Base-by-base conservation (phyloP, 305 asterid species). In the Ajuga reptans region DNA sequence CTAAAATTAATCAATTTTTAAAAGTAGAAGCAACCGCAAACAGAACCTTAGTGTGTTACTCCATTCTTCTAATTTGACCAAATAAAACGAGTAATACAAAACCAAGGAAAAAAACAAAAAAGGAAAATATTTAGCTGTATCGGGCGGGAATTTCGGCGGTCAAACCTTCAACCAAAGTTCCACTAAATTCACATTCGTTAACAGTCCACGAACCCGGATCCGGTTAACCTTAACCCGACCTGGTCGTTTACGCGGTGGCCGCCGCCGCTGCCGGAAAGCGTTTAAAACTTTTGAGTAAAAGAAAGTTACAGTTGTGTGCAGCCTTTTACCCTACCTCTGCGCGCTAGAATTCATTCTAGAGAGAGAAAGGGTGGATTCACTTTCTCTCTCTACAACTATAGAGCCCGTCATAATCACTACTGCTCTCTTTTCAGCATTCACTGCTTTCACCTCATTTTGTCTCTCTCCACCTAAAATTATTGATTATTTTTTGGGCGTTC, bases 91-190 rank as follows among this genome's bases (percentile, higher is more conserved):
- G n/a, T n/a, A n/a, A n/a, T n/a, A n/a, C n/a, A n/a, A n/a, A n/a
- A 39, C 11, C 11, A 39, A 39, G 1, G 14, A 14, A 58, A 33
- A 58, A n/a, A 1, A 41, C 4, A 59, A 10, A 59, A 53, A 46
- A 9, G 27, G 49, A 43, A 33, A 31, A 49, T 59, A 12, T 36
- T 39, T 74, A 55, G 83, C 73, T 71, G 83, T 62, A 55, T 61
- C 75, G 69, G 69, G 79, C 80, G 77, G 76, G 76, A 69, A 69
- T 67, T 75, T 56, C 80, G 81, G 79, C 72, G 74, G 81, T 66
- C 79, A 76, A 62, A 69, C 43, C 33, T 46, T 21, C 27, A 21
- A 21, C 27, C 27, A 21, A n/a, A n/a, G 27, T 21, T 2, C 1
- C 27, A 21, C 1, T 0, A 21, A 21, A 0, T 21, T 9, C 77